Evolutionary conservation across 2,329 filamentous ascomycete species (phyloP).

Genomic region (Colletotrichum tanaceti): DNA sequence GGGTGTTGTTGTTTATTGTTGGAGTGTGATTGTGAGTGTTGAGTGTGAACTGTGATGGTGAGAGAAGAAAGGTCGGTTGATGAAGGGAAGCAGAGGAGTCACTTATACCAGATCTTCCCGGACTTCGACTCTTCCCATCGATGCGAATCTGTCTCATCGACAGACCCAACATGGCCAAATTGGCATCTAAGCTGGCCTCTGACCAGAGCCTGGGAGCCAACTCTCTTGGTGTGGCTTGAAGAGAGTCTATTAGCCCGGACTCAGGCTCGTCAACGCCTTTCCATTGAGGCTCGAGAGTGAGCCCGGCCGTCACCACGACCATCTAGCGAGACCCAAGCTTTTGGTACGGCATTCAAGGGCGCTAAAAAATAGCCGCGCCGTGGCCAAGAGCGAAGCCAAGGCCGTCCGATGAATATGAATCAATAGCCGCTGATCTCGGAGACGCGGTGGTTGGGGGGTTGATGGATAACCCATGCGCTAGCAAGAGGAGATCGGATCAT

Average conservation of each 20-base stretch:
- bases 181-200: not conserved
- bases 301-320: not conserved
- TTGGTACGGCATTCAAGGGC: not conserved
- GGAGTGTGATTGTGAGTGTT: constrained; percentile 20
- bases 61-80: not conserved
- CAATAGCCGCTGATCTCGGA: not conserved
- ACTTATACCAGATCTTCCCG: not conserved
- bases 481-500: too few species aligned
- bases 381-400: not conserved
- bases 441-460: not conserved
- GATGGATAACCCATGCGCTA: too few species aligned
- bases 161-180: not conserved
- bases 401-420: too few species aligned
- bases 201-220: not conserved
- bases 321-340: not conserved
- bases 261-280: not conserved
- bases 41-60: constrained; percentile 23
- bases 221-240: not conserved
- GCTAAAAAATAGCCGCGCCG: not conserved
- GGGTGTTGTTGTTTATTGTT: not conserved
- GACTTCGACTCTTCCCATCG: not conserved
- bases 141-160: not conserved
- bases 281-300: not conserved
- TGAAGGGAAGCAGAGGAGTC: not conserved
- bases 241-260: not conserved